Percentiles rank a stretch among this genome's conserved stretches.
Evolutionary conservation across 2,329 filamentous ascomycete species (phyloP).

Genomic region (Hymenoscyphus infarciens): DNA sequence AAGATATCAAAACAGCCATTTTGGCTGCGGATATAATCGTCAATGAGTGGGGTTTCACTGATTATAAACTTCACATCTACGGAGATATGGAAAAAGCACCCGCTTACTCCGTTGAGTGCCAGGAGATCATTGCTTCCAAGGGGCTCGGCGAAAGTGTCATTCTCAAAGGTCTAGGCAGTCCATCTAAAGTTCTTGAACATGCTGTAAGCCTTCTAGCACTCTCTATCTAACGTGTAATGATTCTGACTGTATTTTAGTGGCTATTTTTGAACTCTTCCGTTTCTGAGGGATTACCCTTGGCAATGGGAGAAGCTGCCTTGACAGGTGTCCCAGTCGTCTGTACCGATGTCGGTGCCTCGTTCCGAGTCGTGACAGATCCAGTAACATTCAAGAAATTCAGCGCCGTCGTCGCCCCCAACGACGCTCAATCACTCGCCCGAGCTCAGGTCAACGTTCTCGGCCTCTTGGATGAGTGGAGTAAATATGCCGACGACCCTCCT

Average conservation of each 20-base stretch:
- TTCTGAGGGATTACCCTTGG: slow-evolving; percentile 52
- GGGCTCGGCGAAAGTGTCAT: slow-evolving; percentile 26
- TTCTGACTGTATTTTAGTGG: slow-evolving; percentile 33
- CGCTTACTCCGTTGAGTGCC: slow-evolving; percentile 56
- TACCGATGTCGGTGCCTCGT: slow-evolving; percentile 53
- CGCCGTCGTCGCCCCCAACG: slow-evolving; percentile 61
- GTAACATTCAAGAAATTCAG: slow-evolving; percentile 50
- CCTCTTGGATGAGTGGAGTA: slow-evolving; percentile 58
- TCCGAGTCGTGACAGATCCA: slow-evolving; percentile 51
- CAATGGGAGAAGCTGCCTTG: slow-evolving; percentile 52
- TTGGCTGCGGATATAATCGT: slow-evolving; percentile 62
- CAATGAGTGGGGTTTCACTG: slow-evolving; percentile 61
- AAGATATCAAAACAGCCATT: slow-evolving; percentile 63
- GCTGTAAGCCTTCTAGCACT: background rate
- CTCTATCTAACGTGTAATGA: background rate
- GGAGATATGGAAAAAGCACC: slow-evolving; percentile 61
- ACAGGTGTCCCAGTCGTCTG: slow-evolving; percentile 54
- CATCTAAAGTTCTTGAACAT: slow-evolving; percentile 36
- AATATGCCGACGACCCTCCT: slow-evolving; percentile 42
- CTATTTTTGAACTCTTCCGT: slow-evolving; percentile 54
- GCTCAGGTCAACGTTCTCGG: slow-evolving; percentile 60
- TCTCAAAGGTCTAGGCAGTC: slow-evolving; percentile 32
- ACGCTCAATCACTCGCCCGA: slow-evolving; percentile 54
- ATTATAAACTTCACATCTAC: slow-evolving; percentile 61
- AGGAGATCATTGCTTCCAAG: slow-evolving; percentile 38